These are phyloP conservation scores for Lachancea sp. DNA, from an alignment of 805 yeast genomes.

Conservation along the genomic window DNA sequence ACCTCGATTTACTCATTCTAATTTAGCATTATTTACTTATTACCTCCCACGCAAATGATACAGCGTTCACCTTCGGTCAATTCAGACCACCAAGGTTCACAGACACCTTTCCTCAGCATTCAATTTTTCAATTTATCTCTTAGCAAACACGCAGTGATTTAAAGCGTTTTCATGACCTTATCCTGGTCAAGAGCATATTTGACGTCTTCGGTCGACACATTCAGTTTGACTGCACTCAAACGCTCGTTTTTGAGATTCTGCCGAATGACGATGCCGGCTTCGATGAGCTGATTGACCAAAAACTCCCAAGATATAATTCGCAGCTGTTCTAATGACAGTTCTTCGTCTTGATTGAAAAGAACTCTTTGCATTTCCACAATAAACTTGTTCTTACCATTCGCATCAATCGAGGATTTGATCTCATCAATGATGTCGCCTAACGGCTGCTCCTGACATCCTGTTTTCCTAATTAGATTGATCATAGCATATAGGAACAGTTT, in stretches of 20 bases:
- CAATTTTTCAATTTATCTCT: too few species aligned
- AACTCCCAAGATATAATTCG: constrained; percentile 49
- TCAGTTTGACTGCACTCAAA: constrained; percentile 53
- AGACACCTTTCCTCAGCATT: too few species aligned
- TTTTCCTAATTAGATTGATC: constrained; percentile 54
- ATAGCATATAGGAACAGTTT: constrained; percentile 70
- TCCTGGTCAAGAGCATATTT: constrained; percentile 55
- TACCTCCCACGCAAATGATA: too few species aligned
- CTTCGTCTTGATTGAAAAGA: constrained; percentile 32
- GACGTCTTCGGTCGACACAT: constrained; percentile 66
- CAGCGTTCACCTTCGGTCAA: too few species aligned
- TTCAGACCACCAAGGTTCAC: too few species aligned
- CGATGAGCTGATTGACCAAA: constrained; percentile 63
- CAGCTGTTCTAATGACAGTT: constrained; percentile 41
- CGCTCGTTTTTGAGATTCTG: constrained; percentile 68
- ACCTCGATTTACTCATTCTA: too few species aligned
- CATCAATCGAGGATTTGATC: constrained; percentile 46
- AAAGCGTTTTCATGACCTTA: constrained; percentile 34
- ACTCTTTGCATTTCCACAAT: constrained; percentile 30
- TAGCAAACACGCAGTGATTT: neutral
- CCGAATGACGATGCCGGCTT: constrained; percentile 67
- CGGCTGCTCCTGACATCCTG: constrained; percentile 63
- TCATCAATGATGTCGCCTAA: constrained; percentile 79
- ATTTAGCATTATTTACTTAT: too few species aligned
- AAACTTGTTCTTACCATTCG: constrained; percentile 31